Base-by-base conservation (phyloP, 768 basidiomycete genomes). In the Hericium rajendrae region DNA sequence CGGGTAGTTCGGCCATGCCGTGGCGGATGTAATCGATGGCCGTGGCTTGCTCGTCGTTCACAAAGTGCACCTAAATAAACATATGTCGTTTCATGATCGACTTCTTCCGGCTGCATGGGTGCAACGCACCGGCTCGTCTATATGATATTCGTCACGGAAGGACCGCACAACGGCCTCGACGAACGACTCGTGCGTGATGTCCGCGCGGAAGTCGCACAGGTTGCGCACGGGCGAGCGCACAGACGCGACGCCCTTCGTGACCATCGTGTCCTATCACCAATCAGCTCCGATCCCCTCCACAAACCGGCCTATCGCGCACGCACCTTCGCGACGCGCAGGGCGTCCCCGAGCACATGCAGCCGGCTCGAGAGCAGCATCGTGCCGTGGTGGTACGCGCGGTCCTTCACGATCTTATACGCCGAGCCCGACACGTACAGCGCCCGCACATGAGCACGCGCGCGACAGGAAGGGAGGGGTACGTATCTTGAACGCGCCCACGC, bases 361-460 rank as follows among this genome's bases (percentile, higher is more conserved):
- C 78, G 72, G 3, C 93, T 92, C 8, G 90, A 86, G 20, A 98
- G 88, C 26, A 99, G 81, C 97, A 99, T 99, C 15, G 97, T 99
- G 0, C 97, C 97, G 64, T 99, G 97, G 64, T 98, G 95, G 72
- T 97, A 98, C 6, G 94, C 93, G 28, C 97, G 78, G 54, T 83
- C 82, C 63, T 84, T 88, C 48, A 88, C 86, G 56, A 99, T 90
- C 72, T 97, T 97, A 74, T 97, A 99, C 11, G 97, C 97, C 9
- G 94, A 97, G 43, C 97, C 97, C 50, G 95, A 98, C 60, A 97
- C 86, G 92, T 98, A 68, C 58, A 55, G 18, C 38, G 20, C 54
- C 49, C 15, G 43, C n/a, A 6, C 43, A 46, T n/a, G 43, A 46
- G 15, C 20, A n/a, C n/a, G 43, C 20, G 18, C 43, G 43, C 53